Evolutionary conservation across 1,284 basidiomycete genomes (phyloP), one percentile per base, ranked within the genome.

Genomic region (Exsudoporus floridanus): DNA sequence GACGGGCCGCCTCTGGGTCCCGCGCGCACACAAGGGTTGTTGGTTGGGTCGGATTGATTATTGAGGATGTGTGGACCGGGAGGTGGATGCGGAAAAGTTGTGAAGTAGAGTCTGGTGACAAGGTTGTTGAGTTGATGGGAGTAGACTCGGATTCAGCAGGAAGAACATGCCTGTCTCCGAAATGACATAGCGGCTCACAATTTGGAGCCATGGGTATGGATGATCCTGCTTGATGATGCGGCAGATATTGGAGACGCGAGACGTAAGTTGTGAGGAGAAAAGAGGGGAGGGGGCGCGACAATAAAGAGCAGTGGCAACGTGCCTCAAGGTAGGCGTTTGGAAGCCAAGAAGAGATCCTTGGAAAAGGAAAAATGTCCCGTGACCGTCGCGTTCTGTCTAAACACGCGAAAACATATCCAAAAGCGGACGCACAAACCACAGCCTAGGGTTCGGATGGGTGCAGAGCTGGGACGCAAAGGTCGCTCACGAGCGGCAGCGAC

Each of bases 161-260:
- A 53, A 49, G 46, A 51, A 67, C 72, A 52, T 64, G 83, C 88
- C 88, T 86, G 61, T 89, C 88, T 60, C 78, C 78, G 66, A 90
- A 90, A 57, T 82, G 79, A 70, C 86, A 88, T 37, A 90, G 72
- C 19, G 88, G 87, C 70, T 89, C 88, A 70, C 86, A 90, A 55
- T 76, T 74, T 30, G 78, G 77, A 49, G 76, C 65, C 83, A 85
- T 71, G 53, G 46, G 39, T 19, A 27, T 16, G 53, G 1, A 21
- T 25, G 40, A 12, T 38, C 13, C 34, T 50, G 18, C 10, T 31
- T 37, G 43, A 43, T 16, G 43, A 50, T 3, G 47, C 7, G 27
- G 43, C 1, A 8, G 41, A 39, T 27, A 34, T n/a, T 35, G 39
- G 52, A 7, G 30, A 23, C 1, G 39, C 5, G 39, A 18, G 25